phyloP scores from a whole-genome alignment of 1,139 yeast species.

The Suhomyces guaymorum region DNA sequence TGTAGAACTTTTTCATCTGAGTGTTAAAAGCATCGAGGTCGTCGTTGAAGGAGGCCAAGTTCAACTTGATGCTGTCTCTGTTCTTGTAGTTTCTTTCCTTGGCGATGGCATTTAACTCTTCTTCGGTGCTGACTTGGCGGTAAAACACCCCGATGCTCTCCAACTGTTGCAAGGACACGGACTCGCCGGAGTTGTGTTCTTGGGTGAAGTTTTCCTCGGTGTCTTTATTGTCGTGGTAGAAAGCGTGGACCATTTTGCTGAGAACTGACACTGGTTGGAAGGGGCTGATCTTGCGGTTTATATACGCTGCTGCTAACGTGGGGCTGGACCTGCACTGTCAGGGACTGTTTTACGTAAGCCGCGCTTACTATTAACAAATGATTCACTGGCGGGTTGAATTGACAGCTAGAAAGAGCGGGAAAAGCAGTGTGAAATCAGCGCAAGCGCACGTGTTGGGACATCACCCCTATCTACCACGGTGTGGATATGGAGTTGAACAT shows the following conservation, averaged over 20 bases:
- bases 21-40: conserved; percentile 58
- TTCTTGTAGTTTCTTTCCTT: conserved; percentile 71
- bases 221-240: conserved; percentile 70
- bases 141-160: conserved; percentile 70
- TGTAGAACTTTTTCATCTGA: conserved; percentile 71
- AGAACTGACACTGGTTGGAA: not conserved
- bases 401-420: no score
- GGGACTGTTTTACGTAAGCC: no score
- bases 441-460: no score
- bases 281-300: no score
- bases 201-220: conserved; percentile 65
- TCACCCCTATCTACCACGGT: no score
- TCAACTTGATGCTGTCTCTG: conserved; percentile 69
- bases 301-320: no score
- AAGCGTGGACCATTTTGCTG: conserved; percentile 49
- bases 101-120: conserved; percentile 68
- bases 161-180: conserved; percentile 53
- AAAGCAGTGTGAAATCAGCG: no score
- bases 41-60: conserved; percentile 63
- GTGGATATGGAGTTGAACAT: no score
- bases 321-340: no score
- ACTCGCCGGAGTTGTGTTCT: conserved; percentile 69
- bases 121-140: conserved; percentile 50
- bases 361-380: no score
- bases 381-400: no score